A percentile compares a stretch with the other conserved stretches of the same genome.
Conservation (phyloP, 805 yeast species). For the Candida nemodendra region DNA sequence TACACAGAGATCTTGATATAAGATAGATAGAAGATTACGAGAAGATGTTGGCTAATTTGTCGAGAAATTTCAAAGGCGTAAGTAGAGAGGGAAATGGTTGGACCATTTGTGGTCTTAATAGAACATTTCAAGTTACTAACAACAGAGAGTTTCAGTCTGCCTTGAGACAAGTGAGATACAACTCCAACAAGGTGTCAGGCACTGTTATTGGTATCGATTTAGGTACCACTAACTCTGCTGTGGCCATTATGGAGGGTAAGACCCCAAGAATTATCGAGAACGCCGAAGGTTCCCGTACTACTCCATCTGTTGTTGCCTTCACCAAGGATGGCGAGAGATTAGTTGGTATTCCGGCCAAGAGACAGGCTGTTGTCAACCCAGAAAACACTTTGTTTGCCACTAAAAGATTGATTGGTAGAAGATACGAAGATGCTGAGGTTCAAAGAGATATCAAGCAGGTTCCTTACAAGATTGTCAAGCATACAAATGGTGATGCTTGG, state of each 20-base stretch:
- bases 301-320: conserved; percentile 77
- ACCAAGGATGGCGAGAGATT: conserved; percentile 45
- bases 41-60: conserved; percentile 32
- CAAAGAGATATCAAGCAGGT: conserved; percentile 62
- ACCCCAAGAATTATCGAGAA: conserved; percentile 68
- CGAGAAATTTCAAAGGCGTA: conserved; percentile 34
- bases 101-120: too few relatives aligned
- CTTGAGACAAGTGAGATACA: conserved; percentile 32
- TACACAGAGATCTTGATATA: too few relatives aligned
- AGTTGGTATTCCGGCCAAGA: conserved; percentile 71
- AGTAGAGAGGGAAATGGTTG: too few relatives aligned
- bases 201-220: conserved; percentile 75
- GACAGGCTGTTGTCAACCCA: conserved; percentile 76
- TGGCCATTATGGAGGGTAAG: conserved; percentile 68
- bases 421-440: conserved; percentile 65
- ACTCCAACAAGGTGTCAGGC: conserved; percentile 37
- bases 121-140: too few relatives aligned
- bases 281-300: conserved; percentile 76
- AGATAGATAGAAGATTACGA: too few relatives aligned
- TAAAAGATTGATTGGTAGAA: conserved; percentile 75
- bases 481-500: conserved; percentile 70
- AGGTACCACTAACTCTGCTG: conserved; percentile 87
- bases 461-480: conserved; percentile 62
- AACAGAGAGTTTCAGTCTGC: conserved; percentile 13
- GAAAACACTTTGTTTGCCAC: conserved; percentile 80